These are phyloP conservation scores for Rhynchospora pubera DNA, from an alignment of 176 grass and related monocot species.

Conservation along the genomic window DNA sequence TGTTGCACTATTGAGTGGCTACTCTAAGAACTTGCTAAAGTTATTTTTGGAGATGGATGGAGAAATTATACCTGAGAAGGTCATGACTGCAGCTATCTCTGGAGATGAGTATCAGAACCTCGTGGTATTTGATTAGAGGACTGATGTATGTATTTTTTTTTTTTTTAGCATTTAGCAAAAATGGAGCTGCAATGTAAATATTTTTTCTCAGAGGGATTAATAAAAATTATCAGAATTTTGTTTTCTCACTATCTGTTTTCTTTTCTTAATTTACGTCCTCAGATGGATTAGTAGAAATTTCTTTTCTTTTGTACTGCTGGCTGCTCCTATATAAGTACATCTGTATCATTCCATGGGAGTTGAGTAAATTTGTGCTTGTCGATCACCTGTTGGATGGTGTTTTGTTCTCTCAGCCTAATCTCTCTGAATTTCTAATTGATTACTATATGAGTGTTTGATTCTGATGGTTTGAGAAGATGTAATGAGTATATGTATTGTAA, in stretches of 20 bases:
- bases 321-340: too few relatives aligned
- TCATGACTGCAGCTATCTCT: slow-evolving; percentile 36
- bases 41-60: slow-evolving; percentile 41
- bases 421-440: too few relatives aligned
- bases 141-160: not conserved
- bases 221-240: not conserved
- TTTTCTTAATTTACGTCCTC: not conserved
- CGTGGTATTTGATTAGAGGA: slow-evolving; percentile 32
- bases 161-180: slow-evolving; percentile 13
- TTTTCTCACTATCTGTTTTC: not conserved
- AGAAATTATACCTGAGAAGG: slow-evolving; percentile 12
- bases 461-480: too few relatives aligned
- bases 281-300: too few relatives aligned
- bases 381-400: too few relatives aligned
- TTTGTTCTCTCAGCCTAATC: too few relatives aligned
- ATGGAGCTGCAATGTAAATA: slow-evolving; percentile 9
- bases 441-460: too few relatives aligned
- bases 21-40: slow-evolving; percentile 56
- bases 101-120: slow-evolving; percentile 44
- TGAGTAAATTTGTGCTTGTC: too few relatives aligned
- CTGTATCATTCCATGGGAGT: too few relatives aligned
- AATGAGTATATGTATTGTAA: too few relatives aligned
- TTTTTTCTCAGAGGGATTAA: not conserved
- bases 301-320: too few relatives aligned
- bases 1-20: slow-evolving; percentile 47